Conservation (phyloP, 495 filamentous ascomycete genomes). For the Aspergillus affinis region DNA sequence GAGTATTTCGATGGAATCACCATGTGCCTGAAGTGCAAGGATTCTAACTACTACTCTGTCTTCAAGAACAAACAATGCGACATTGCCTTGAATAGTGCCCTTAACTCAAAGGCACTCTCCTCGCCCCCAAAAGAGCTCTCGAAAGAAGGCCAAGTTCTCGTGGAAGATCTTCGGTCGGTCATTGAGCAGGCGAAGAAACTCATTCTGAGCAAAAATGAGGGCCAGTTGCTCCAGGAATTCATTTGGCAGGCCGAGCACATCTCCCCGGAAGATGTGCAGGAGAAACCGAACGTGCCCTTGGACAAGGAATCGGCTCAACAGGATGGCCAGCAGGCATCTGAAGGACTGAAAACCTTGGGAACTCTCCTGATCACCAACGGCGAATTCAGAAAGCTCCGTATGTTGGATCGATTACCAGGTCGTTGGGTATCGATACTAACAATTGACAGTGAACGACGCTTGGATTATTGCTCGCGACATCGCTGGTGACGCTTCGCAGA, state of each 20-base stretch:
- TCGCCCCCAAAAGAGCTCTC: constrained; percentile 79
- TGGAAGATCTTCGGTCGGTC: constrained; percentile 75
- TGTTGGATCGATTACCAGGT: constrained; percentile 31
- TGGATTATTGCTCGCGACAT: constrained; percentile 81
- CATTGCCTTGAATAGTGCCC: constrained; percentile 82
- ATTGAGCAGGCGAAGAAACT: constrained; percentile 86
- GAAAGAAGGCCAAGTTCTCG: constrained; percentile 71
- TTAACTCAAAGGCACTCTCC: constrained; percentile 63
- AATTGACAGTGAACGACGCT: constrained; percentile 74
- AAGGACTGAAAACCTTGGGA: constrained; percentile 86
- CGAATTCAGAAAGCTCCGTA: constrained; percentile 91
- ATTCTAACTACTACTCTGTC: not conserved
- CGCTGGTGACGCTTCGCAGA: constrained; percentile 82
- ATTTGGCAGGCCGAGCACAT: constrained; percentile 88
- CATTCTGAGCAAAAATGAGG: constrained; percentile 92
- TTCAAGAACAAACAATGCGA: constrained; percentile 89
- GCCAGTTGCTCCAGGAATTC: constrained; percentile 92
- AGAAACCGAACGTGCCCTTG: constrained; percentile 62
- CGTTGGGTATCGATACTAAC: constrained; percentile 23
- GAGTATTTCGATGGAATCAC: constrained; percentile 35
- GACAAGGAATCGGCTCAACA: constrained; percentile 73
- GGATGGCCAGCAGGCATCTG: constrained; percentile 75
- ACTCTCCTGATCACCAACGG: constrained; percentile 92
- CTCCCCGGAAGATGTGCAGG: constrained; percentile 51
- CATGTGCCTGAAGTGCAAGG: not conserved